Conservation (phyloP, 352 stramenopile genomes). For the Blastocystis sp. region DNA sequence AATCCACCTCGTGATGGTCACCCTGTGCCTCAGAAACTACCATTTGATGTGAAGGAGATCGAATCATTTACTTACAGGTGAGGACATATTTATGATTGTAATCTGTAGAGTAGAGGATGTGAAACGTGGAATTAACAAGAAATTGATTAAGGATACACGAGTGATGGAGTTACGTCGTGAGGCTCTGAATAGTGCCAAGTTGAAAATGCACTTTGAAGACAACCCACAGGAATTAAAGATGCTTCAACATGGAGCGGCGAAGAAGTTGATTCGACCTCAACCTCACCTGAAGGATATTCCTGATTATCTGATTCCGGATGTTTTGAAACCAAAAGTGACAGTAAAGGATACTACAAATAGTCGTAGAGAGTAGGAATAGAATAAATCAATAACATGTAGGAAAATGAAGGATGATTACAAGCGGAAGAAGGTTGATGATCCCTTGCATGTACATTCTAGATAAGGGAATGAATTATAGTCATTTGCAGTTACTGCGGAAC, state of each 20-base stretch:
- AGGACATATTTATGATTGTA: neutral
- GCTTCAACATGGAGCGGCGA: constrained; percentile 87
- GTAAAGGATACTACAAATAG: constrained; percentile 75
- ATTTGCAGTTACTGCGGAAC: constrained; percentile 42
- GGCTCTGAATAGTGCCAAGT: constrained; percentile 91
- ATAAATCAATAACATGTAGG: constrained; percentile 63
- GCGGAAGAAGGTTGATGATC: constrained; percentile 86
- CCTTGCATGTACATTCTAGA: constrained; percentile 77
- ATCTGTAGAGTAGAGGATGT: constrained; percentile 81
- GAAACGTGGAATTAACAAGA: constrained; percentile 82
- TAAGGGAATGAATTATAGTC: constrained; percentile 69
- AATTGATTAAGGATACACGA: constrained; percentile 85
- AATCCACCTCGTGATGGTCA: constrained; percentile 72
- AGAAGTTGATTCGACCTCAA: constrained; percentile 84
- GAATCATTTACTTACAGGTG: constrained; percentile 89
- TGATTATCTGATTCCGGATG: constrained; percentile 90
- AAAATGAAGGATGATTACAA: constrained; percentile 69
- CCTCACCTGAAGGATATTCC: constrained; percentile 86
- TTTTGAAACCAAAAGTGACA: constrained; percentile 77
- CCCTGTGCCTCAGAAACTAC: constrained; percentile 83
- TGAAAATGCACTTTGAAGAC: constrained; percentile 90
- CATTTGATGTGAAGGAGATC: constrained; percentile 93
- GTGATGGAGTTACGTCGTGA: constrained; percentile 90
- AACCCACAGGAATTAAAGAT: constrained; percentile 86
- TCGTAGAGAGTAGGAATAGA: constrained; percentile 71